Evolutionary conservation across 2,329 filamentous ascomycete species (phyloP).

Genomic region (Botrytis fragariae): DNA sequence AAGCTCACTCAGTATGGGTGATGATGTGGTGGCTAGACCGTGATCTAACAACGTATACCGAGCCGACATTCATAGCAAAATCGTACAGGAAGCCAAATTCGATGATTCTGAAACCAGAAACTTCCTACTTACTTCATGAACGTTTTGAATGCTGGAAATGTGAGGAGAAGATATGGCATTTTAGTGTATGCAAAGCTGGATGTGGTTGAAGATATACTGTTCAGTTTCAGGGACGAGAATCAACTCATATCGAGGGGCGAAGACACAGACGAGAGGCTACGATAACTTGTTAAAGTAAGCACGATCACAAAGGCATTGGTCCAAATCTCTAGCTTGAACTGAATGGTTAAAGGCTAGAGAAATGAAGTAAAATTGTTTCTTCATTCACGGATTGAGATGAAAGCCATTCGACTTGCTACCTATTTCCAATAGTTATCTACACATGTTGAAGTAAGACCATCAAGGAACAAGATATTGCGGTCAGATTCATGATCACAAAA

Average conservation of each 20-base stretch:
- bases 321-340: background rate
- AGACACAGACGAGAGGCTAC: background rate
- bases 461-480: background rate
- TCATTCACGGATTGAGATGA: background rate
- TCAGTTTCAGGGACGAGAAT: too few relatives aligned
- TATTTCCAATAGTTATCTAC: background rate
- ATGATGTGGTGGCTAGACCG: background rate
- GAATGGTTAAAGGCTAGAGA: background rate
- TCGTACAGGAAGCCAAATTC: background rate
- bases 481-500: background rate
- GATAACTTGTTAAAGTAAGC: background rate
- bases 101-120: rapidly evolving
- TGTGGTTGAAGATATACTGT: background rate
- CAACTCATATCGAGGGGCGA: background rate
- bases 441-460: background rate
- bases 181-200: background rate
- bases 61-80: background rate
- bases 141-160: too few relatives aligned
- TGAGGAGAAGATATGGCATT: too few relatives aligned
- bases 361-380: background rate
- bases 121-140: background rate
- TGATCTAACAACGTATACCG: background rate
- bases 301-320: background rate
- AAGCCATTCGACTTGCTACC: background rate
- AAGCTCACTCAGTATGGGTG: background rate